Evolutionary conservation across 2,329 filamentous ascomycete genomes (phyloP), one percentile per base, ranked within the genome.

Genomic region (Exutisphaerella laricina): DNA sequence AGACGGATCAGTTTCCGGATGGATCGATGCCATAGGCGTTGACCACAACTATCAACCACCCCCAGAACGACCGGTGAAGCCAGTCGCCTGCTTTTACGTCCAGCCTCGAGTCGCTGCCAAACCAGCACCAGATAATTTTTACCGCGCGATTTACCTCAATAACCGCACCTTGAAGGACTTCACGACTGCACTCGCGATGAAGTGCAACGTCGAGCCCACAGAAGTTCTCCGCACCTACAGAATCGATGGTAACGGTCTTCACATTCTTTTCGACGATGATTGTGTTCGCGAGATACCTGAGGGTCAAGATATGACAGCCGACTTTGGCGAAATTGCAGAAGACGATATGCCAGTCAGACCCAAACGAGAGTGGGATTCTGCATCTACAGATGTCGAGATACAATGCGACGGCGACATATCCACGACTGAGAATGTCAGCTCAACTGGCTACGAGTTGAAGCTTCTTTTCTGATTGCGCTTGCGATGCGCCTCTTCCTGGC

Each of bases 11-110:
- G 70, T 88, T 20, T 84, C 79, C 47, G 84, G 85, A 4, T 95
- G 85, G 82, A 92, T 97, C 50, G 88, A 96, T 61, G 88, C 88
- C 1, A 68, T 95, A 5, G 92, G 88, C 22, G 87, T 97, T n/a
- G 92, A 97, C 61, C 72, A 82, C 12, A 77, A 76, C 2, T 98
- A 97, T 61, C 79, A 83, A 45, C 84, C 92, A 32, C 89, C 89
- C 1, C 69, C 75, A 1, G 86, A 94, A 57, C 78, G 77, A 44
- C 70, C 74, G 6, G 71, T 80, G 14, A 94, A 87, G 63, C 79
- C 80, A 53, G 80, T 94, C 30, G 90, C 90, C 37, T 96, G 89
- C 68, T 88, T 97, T 64, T 97, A 94, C 60, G 70, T 96, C 16
- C 74, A 79, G 73, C 59, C 75, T 65, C 46, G 76, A 38, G 66